Evolutionary conservation across 345 rosid genomes (phyloP), one percentile per base, ranked within the genome.

Genomic region (Salix suchowensis): DNA sequence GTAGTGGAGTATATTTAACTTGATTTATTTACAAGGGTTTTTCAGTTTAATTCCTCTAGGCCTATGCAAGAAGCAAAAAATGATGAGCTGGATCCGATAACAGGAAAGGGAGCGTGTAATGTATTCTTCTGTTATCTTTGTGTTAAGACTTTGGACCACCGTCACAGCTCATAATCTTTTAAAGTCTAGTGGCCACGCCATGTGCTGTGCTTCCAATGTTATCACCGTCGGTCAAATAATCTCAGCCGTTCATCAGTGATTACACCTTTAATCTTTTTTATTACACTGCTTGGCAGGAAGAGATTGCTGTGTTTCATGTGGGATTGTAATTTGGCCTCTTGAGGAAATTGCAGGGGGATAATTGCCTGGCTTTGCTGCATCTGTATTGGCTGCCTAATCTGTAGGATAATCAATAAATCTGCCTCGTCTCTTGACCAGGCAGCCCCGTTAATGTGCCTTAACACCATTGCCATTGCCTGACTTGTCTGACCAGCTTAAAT

Each of bases 111-210:
- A 36, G 40, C 6, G n/a, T 2, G 23, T 66, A 37, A 2, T 36
- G 5, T 28, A 26, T 64, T 24, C 30, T 58, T 64, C 15, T 21
- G 71, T 21, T 36, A 19, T 64, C 65, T 40, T 44, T 52, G 67
- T 28, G 64, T 71, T 70, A 77, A 87, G 84, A 72, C 79, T 80
- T 77, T 79, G 91, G 91, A 86, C 89, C 89, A 88, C 85, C 89
- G 80, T 84, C 88, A 78, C 91, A 86, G 85, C 88, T 86, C 82
- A 83, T 73, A 54, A 11, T n/a, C 36, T 23, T 44, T 42, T 8
- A 42, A 55, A 76, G 48, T 32, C 40, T n/a, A 2, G 74, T 74
- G 66, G 58, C 48, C 68, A 60, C 34, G 34, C 72, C 76, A 44
- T 70, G 80, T 60, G 70, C 40, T 12, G 76, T 34, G 77, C 30